Evolutionary conservation across 2,329 filamentous ascomycete species (phyloP), one percentile per base, ranked within the genome.

Genomic region (Penicillium sp.): DNA sequence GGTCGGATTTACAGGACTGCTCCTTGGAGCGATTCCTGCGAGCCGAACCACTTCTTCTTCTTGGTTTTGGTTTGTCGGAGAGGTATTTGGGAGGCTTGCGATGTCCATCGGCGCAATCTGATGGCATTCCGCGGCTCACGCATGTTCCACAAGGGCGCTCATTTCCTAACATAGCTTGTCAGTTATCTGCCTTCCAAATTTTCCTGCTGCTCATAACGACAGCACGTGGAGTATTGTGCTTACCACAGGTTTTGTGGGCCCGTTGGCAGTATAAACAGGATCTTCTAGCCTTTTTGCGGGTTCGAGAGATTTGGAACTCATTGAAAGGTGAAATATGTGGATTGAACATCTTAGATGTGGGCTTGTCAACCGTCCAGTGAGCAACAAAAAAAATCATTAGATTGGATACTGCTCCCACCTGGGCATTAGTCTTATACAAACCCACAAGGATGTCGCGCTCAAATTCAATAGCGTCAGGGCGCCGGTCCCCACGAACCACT

Each of bases 241-340:
- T 43, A 58, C 57, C 55, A 34, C 57, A 59, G 31, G 57, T 58
- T 47, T 55, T 57, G 14, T 58, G 57, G 16, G 55, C 49, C 34
- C 44, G 48, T 36, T 55, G 57, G 7, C 57, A 59, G 29, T 58
- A 50, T 7, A 45, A 34, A 16, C 57, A 59, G 1, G 57, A 59
- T 43, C 55, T 44, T 16, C 46, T 48, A 11, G 57, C 57, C 27
- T 55, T 58, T 36, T 39, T 47, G 3, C 57, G 57, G 5, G 43
- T 43, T 1, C 14, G 31, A 3, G 18, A 5, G 8, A 29, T 34
- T 11, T 44, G 22, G 16, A 27, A 29, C 14, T 53, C 47, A 22
- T 16, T 42, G 8, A 7, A 43, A 7, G 47, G n/a, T 18, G 10
- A 3, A 14, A 43, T 46, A 18, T 16, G 14, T 32, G 11, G 5